Conservation (phyloP, 1,284 basidiomycete species). For the Sutorius eximius region DNA sequence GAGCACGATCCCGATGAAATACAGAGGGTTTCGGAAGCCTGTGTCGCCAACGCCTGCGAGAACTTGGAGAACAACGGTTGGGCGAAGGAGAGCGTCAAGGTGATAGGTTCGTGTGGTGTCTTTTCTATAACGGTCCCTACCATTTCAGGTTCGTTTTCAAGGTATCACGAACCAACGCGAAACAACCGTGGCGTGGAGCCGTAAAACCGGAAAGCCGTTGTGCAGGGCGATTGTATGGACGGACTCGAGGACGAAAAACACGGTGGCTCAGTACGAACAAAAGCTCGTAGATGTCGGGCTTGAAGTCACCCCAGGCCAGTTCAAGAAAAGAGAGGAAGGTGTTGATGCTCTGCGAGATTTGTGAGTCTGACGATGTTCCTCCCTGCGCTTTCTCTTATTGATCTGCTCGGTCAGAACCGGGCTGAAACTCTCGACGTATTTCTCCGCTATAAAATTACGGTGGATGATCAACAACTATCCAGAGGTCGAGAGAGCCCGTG, state of each 20-base stretch:
- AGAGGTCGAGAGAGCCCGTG: constrained; percentile 81
- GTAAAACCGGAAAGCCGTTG: constrained; percentile 83
- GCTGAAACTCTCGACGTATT: constrained; percentile 93
- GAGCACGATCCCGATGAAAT: constrained; percentile 92
- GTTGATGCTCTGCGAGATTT: constrained; percentile 65
- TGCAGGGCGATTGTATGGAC: constrained; percentile 96
- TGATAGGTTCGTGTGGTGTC: constrained; percentile 67
- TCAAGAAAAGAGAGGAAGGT: constrained; percentile 72
- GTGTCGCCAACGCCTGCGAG: constrained; percentile 75
- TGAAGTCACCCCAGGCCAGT: constrained; percentile 64
- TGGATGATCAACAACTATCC: constrained; percentile 95
- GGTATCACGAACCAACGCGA: constrained; percentile 98
- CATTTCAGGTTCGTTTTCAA: constrained; percentile 28
- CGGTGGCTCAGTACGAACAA: constrained; percentile 77
- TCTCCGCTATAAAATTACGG: constrained; percentile 92
- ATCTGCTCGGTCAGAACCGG: constrained; percentile 62
- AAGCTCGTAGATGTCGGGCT: constrained; percentile 76
- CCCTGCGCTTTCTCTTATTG: neutral
- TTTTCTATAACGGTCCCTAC: constrained; percentile 12
- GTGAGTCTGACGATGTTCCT: constrained; percentile 42
- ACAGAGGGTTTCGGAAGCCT: constrained; percentile 72
- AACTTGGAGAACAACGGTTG: constrained; percentile 77
- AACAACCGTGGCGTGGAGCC: constrained; percentile 94
- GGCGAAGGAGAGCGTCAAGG: constrained; percentile 80
- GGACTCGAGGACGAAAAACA: constrained; percentile 86